These are phyloP conservation scores for Tetragonia tetragonoides DNA, from an alignment of 148 eudicot genomes.

Conservation along the genomic window DNA sequence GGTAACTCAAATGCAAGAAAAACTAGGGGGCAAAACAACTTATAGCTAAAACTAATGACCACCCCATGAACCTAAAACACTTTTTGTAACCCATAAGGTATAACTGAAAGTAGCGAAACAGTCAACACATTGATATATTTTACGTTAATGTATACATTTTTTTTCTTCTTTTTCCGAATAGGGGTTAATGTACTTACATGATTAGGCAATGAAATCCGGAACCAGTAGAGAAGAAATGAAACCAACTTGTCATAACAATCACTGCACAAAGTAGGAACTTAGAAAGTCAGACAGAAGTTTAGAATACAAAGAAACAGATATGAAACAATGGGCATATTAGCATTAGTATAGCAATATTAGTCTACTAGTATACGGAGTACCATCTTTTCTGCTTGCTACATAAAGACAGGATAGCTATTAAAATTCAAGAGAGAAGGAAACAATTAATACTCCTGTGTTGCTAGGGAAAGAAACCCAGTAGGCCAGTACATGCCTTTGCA, in stretches of 20 bases:
- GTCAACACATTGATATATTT: not conserved
- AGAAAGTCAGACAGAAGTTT: not conserved
- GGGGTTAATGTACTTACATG: conserved; percentile 43
- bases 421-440: not conserved
- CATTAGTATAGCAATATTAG: not conserved
- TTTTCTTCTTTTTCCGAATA: too few relatives aligned
- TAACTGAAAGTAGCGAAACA: not conserved
- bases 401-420: not conserved
- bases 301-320: not conserved
- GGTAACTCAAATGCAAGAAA: too few relatives aligned
- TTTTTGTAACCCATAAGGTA: not conserved
- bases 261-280: conserved; percentile 42
- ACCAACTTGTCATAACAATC: conserved; percentile 76
- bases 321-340: not conserved
- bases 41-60: too few relatives aligned
- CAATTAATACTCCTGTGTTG: not conserved
- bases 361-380: not conserved
- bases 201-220: conserved; percentile 67
- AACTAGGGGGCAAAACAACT: too few relatives aligned
- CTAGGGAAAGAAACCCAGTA: too few relatives aligned
- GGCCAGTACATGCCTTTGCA: not conserved
- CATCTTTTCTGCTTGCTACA: not conserved
- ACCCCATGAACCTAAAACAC: not conserved
- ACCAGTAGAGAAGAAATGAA: conserved; percentile 91
- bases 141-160: not conserved